Evolutionary conservation across 768 basidiomycete genomes (phyloP).

Genomic region (Boletus rufocinnamomeus): DNA sequence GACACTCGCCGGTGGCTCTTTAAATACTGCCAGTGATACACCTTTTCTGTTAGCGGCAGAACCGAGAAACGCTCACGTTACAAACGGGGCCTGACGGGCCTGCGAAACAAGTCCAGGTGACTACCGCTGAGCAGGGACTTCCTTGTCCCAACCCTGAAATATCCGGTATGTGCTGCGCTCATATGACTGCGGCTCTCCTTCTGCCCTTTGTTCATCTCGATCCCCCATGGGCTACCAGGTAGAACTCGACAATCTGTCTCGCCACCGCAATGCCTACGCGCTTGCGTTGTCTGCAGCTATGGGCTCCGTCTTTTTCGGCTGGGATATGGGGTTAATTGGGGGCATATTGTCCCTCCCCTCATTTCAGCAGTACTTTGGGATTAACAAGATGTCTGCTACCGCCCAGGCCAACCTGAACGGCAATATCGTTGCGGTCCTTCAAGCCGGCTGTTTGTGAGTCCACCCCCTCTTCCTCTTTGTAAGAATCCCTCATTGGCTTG

Average conservation of each 20-base stretch:
- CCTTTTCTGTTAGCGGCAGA: background rate
- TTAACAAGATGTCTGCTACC: conserved; percentile 39
- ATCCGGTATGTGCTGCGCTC: background rate
- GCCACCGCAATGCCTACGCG: conserved; percentile 47
- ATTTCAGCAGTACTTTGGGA: conserved; percentile 50
- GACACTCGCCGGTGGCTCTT: background rate
- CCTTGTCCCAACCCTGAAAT: background rate
- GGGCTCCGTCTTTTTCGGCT: conserved; percentile 53
- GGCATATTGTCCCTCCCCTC: conserved; percentile 48
- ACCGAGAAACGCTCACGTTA: background rate
- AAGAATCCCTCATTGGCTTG: background rate
- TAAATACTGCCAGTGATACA: background rate
- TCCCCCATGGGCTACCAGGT: conserved; percentile 29
- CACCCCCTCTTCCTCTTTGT: background rate
- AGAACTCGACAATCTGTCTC: conserved; percentile 28
- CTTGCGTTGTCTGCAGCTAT: conserved; percentile 47
- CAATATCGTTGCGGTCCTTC: conserved; percentile 53
- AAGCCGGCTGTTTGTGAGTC: conserved; percentile 50
- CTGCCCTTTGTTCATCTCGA: background rate
- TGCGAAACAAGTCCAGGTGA: conserved; percentile 1
- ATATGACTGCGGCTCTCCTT: conserved; percentile 9
- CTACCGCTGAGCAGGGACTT: background rate
- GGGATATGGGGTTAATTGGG: conserved; percentile 53
- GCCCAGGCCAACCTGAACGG: conserved; percentile 46
- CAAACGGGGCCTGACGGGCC: background rate